A percentile compares a stretch with the other conserved stretches of the same genome.
Evolutionary conservation across 2,329 filamentous ascomycete genomes (phyloP).

Genomic region (Cordyceps farinosa): DNA sequence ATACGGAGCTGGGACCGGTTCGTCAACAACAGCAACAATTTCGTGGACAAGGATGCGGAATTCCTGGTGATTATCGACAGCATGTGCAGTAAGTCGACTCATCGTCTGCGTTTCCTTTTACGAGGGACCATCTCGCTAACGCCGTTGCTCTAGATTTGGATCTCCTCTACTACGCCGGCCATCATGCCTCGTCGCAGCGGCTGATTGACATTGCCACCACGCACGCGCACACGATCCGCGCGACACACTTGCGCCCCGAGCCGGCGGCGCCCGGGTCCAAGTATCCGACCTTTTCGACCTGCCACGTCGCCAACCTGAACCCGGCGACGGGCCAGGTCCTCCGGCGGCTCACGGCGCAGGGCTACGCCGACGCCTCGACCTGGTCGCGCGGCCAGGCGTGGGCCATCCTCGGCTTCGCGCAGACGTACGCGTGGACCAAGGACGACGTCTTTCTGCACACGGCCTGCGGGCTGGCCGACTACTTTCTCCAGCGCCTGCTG

Average conservation of each 20-base stretch:
- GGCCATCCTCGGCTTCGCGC: constrained; percentile 46
- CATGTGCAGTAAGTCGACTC: constrained; percentile 30
- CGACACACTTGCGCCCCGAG: constrained; percentile 37
- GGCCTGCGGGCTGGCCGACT: constrained; percentile 42
- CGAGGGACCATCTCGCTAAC: neutral
- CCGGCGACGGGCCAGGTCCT: constrained; percentile 37
- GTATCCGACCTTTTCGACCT: constrained; percentile 28
- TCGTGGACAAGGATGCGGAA: constrained; percentile 28
- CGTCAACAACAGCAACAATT: constrained; percentile 28
- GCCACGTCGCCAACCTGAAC: constrained; percentile 46
- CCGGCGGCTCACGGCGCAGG: constrained; percentile 43
- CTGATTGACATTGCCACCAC: constrained; percentile 35
- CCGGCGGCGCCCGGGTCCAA: neutral
- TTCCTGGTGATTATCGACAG: constrained; percentile 41
- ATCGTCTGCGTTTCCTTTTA: too few relatives aligned
- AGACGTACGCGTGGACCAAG: constrained; percentile 47
- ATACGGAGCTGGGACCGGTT: constrained; percentile 48
- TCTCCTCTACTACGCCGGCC: constrained; percentile 36
- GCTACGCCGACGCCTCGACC: constrained; percentile 41
- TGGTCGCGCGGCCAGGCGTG: constrained; percentile 50
- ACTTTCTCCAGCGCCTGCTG: constrained; percentile 42
- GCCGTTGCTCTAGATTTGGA: constrained; percentile 27
- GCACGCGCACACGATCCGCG: constrained; percentile 38
- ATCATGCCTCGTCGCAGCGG: constrained; percentile 27
- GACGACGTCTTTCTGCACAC: constrained; percentile 39